Evolutionary conservation across 768 basidiomycete species (phyloP).

Genomic region (Lactarius akahatsu): DNA sequence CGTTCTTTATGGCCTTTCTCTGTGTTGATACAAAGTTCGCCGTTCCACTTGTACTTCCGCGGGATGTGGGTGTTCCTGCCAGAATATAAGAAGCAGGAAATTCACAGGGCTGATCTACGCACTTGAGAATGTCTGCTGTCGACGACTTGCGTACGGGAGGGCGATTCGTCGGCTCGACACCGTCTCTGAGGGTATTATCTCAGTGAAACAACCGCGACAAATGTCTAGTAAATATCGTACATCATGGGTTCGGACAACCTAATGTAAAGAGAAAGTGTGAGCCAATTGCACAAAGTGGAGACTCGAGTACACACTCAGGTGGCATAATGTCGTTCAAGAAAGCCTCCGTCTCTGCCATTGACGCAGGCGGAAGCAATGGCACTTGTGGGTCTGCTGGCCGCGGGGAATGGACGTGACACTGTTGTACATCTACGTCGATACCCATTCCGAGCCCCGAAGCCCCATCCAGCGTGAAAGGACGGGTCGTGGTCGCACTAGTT

Average conservation of each 20-base stretch:
- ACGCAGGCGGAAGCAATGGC: constrained; percentile 23
- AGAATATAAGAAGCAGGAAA: constrained; percentile 14
- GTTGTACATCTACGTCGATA: neutral
- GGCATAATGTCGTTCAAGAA: constrained; percentile 46
- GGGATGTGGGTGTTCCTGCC: constrained; percentile 43
- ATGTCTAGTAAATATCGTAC: constrained; percentile 1
- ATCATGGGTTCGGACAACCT: constrained; percentile 22
- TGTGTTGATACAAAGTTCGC: constrained; percentile 48
- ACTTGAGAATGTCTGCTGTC: constrained; percentile 32
- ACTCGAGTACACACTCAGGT: constrained; percentile 36
- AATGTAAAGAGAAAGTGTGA: neutral
- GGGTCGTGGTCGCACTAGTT: neutral
- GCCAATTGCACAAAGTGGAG: neutral
- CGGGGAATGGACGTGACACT: neutral
- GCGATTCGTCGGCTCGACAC: neutral
- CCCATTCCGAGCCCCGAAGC: neutral
- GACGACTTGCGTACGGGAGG: constrained; percentile 29
- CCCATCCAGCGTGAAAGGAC: neutral
- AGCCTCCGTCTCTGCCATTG: constrained; percentile 34
- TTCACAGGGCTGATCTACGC: neutral
- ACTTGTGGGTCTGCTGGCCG: neutral
- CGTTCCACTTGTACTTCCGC: constrained; percentile 67
- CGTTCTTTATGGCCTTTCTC: constrained; percentile 41
- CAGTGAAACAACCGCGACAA: neutral
- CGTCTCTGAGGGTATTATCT: constrained; percentile 4